Evolutionary conservation across 106 monocot genomes (phyloP).

Genomic region (Gastrodia elata): DNA sequence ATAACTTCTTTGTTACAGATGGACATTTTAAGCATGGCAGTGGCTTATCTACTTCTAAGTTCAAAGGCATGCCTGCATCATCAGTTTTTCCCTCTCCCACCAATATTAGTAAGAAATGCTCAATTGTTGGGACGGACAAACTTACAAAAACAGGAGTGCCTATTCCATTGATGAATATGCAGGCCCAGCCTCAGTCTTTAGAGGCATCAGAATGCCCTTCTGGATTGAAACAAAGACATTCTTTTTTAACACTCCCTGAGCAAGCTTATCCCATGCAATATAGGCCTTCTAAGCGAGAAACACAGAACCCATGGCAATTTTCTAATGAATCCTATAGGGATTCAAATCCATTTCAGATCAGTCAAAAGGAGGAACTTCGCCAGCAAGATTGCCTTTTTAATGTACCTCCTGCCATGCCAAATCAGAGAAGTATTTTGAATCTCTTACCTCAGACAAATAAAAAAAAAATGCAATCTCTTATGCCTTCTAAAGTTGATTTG

Average conservation of each 20-base stretch:
- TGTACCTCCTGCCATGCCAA: not conserved
- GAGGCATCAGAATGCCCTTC: not conserved
- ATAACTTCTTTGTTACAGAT: conserved; percentile 8
- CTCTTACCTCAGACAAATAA: not conserved
- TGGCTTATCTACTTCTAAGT: not conserved
- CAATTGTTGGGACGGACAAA: not conserved
- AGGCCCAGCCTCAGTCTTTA: not conserved
- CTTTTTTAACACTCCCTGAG: not conserved
- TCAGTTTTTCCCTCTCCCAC: conserved; percentile 2
- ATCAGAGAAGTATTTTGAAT: not conserved
- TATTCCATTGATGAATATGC: not conserved
- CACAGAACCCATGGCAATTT: not conserved
- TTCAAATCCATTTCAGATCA: not conserved
- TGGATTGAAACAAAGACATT: not conserved
- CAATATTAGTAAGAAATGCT: not conserved
- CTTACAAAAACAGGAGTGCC: not conserved
- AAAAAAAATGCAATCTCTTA: not conserved
- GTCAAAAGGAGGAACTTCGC: not conserved
- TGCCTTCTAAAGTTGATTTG: not conserved
- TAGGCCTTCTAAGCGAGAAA: not conserved
- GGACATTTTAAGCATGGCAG: not conserved
- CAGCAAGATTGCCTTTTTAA: not conserved
- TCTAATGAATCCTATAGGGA: not conserved
- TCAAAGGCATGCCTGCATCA: not conserved
- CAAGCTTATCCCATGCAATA: not conserved